Conservation (phyloP, 1,139 yeast genomes). For the Scheffersomyces lignicola region DNA sequence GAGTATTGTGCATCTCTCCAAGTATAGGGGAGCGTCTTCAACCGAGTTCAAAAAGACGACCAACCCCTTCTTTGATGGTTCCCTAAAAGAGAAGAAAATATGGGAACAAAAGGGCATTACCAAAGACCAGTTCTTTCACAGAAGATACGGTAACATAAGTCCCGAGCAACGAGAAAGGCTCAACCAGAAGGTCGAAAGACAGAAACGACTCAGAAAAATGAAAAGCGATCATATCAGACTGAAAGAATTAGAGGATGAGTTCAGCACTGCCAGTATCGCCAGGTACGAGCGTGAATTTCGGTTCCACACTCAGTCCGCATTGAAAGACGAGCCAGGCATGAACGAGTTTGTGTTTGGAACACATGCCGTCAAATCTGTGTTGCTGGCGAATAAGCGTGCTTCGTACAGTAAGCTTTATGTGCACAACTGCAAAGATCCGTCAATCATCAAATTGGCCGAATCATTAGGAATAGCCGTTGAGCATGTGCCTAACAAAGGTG, state of each 20-base stretch:
- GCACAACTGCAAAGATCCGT: constrained; percentile 38
- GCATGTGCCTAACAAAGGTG: constrained; percentile 49
- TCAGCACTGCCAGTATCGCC: background rate
- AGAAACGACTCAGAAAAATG: constrained; percentile 25
- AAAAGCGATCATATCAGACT: constrained; percentile 8
- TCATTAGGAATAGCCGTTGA: constrained; percentile 44
- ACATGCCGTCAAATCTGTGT: constrained; percentile 71
- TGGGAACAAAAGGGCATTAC: constrained; percentile 41
- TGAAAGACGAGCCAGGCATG: too few relatives aligned
- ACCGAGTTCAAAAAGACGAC: too few relatives aligned
- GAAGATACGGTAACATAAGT: constrained; percentile 36
- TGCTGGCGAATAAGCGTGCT: constrained; percentile 55
- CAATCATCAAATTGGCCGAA: constrained; percentile 45
- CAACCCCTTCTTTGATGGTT: constrained; percentile 5
- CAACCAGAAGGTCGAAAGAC: constrained; percentile 39
- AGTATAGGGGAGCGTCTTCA: constrained; percentile 15
- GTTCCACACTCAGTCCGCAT: constrained; percentile 34
- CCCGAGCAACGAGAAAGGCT: constrained; percentile 29
- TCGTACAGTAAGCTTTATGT: constrained; percentile 53
- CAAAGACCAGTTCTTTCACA: constrained; percentile 43
- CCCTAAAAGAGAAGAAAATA: constrained; percentile 19
- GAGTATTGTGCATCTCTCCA: too few relatives aligned
- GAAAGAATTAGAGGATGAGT: constrained; percentile 1
- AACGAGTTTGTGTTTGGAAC: constrained; percentile 82
- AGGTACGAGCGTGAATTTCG: constrained; percentile 1